Conservation (phyloP, 2,329 filamentous ascomycete species). For the Periglandula ipomoeae region DNA sequence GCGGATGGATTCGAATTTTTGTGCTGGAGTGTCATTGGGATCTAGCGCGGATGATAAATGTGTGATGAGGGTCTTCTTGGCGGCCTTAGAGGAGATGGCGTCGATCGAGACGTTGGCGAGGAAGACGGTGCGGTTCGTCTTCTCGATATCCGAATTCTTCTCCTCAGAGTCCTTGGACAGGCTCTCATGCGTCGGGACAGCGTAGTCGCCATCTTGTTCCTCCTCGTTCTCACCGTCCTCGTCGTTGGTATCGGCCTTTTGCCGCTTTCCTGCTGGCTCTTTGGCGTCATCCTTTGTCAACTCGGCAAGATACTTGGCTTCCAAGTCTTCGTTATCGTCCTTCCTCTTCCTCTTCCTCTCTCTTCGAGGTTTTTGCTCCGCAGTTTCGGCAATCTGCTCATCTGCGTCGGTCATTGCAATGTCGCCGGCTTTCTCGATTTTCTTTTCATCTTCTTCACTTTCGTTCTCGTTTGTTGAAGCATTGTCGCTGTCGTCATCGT, state of each 20-base stretch:
- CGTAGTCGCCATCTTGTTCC: conserved; percentile 30
- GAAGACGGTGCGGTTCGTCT: conserved; percentile 84
- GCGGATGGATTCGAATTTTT: conserved; percentile 81
- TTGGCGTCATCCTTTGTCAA: conserved; percentile 52
- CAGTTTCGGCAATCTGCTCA: conserved; percentile 23
- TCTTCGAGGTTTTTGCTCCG: conserved; percentile 28
- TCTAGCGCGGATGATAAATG: conserved; percentile 72
- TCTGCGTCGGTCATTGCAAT: conserved; percentile 8
- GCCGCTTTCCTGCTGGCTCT: conserved; percentile 45
- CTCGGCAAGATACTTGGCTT: conserved; percentile 60
- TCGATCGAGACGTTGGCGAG: conserved; percentile 80
- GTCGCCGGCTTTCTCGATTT: conserved; percentile 2
- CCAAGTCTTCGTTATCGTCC: conserved; percentile 60
- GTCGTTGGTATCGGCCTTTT: conserved; percentile 29
- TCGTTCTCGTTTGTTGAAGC: conserved; percentile 14
- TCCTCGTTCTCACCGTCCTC: conserved; percentile 24
- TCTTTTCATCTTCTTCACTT: conserved; percentile 16
- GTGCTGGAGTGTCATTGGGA: conserved; percentile 39
- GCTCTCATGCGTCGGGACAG: conserved; percentile 47
- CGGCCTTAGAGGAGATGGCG: conserved; percentile 73
- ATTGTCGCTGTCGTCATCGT: conserved; percentile 19
- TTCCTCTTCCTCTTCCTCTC: conserved; percentile 58
- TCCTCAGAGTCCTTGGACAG: conserved; percentile 50
- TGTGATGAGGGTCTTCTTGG: conserved; percentile 65
- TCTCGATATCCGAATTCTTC: conserved; percentile 59